Conservation (phyloP, 2,329 filamentous ascomycete species). For the Ceratocystis cacaofunesta region DNA sequence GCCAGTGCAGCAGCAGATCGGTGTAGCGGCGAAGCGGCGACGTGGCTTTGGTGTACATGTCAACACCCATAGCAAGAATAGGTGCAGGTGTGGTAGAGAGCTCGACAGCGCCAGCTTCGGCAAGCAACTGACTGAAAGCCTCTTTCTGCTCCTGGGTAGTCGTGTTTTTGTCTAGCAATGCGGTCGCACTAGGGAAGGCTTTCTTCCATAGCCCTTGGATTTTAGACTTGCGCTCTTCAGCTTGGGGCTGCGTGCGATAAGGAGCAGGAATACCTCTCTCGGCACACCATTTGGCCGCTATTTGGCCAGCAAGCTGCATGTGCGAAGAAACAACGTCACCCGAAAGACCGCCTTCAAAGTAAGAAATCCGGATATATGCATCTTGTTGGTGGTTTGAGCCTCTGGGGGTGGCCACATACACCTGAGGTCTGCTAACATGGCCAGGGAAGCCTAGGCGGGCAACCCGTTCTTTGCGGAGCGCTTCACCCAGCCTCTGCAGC, state of each 20-base stretch:
- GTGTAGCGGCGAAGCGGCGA: conserved; percentile 50
- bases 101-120: conserved; percentile 34
- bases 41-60: conserved; percentile 49
- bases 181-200: conserved; percentile 8
- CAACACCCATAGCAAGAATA: conserved; percentile 42
- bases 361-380: conserved; percentile 32
- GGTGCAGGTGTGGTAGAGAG: conserved; percentile 38
- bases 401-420: background rate
- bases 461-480: conserved; percentile 30
- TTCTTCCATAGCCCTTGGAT: conserved; percentile 24
- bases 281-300: conserved; percentile 46
- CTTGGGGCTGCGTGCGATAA: conserved; percentile 34
- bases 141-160: background rate
- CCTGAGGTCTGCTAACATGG: background rate
- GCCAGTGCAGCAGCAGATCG: conserved; percentile 51
- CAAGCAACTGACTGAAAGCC: conserved; percentile 22
- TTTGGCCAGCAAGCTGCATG: conserved; percentile 49
- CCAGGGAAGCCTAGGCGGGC: conserved; percentile 10
- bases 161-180: conserved; percentile 5
- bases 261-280: conserved; percentile 43
- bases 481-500: conserved; percentile 34
- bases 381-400: conserved; percentile 28
- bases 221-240: conserved; percentile 24
- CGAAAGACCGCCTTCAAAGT: conserved; percentile 21
- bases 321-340: conserved; percentile 25